Evolutionary conservation across 495 filamentous ascomycete species (phyloP).

Genomic region (Daldinia bambusicola): DNA sequence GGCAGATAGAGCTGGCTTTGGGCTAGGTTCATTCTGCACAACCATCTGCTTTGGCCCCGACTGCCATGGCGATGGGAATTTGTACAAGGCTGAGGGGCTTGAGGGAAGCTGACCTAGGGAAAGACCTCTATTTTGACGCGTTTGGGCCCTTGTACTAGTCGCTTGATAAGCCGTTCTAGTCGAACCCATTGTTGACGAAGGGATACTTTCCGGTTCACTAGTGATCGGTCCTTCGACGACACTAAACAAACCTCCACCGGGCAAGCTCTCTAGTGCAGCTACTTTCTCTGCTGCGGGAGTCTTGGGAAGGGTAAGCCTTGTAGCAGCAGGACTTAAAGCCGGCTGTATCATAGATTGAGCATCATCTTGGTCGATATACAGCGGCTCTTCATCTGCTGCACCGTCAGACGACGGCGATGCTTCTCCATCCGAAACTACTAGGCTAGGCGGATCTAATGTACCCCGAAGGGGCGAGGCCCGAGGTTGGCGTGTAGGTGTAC

Average conservation of each 20-base stretch:
- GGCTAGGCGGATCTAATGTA: slow-evolving; percentile 27
- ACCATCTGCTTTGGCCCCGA: slow-evolving; percentile 58
- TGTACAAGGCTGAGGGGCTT: slow-evolving; percentile 36
- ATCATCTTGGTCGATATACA: slow-evolving; percentile 63
- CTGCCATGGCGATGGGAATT: slow-evolving; percentile 63
- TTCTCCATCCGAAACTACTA: slow-evolving; percentile 38
- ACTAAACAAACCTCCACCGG: slow-evolving; percentile 64
- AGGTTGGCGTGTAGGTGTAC: slow-evolving; percentile 18
- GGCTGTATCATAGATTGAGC: slow-evolving; percentile 76
- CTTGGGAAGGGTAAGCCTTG: slow-evolving; percentile 72
- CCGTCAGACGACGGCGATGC: slow-evolving; percentile 46
- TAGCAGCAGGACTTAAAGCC: slow-evolving; percentile 78
- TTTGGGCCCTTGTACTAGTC: slow-evolving; percentile 20
- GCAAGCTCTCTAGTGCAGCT: slow-evolving; percentile 68
- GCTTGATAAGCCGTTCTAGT: slow-evolving; percentile 20
- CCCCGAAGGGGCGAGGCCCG: slow-evolving; percentile 9
- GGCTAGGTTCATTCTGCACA: slow-evolving; percentile 45
- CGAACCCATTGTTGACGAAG: slow-evolving; percentile 22
- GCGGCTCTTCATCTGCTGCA: slow-evolving; percentile 45
- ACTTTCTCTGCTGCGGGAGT: slow-evolving; percentile 82
- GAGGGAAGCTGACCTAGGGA: slow-evolving; percentile 47
- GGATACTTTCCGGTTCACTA: slow-evolving; percentile 13
- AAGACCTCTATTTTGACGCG: slow-evolving; percentile 44
- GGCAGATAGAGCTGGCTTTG: slow-evolving; percentile 52
- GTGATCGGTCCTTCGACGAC: slow-evolving; percentile 31